Base-by-base conservation (phyloP, 2,329 filamentous ascomycete genomes). In the Zasmidium cellare region DNA sequence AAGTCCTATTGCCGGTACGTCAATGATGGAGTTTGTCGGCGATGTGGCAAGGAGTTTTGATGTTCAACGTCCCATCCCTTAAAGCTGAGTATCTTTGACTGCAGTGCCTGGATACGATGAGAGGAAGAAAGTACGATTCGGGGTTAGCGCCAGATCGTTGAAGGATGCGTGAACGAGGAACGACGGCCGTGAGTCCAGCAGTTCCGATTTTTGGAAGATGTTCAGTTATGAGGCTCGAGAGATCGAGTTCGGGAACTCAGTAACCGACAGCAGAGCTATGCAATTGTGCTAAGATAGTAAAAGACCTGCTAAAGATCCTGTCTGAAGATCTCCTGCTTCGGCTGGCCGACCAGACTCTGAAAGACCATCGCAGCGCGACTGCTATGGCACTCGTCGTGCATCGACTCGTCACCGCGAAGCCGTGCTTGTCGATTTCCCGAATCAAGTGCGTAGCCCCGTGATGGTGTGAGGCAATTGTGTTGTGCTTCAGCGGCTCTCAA, bases 401-500 rank as follows among this genome's bases (percentile, higher is more conserved):
- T 14, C 7, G 16, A 14, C n/a, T 41, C 7, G 3, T 18, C 35
- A 9, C 35, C 35, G 5, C 35, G 35, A n/a, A 41, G 35, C n/a
- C 7, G 35, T 14, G 35, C 11, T 9, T 41, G 35, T 5, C 35
- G 35, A 14, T 9, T 41, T 14, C 7, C n/a, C 35, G 7, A 14
- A 5, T n/a, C 5, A 3, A 9, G 35, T 41, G 35, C 35, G n/a
- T 41, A 41, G 11, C 35, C 12, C 7, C 35, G 35, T 16, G 35
- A 41, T n/a, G 35, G 7, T 18, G 7, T 41, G 6, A 49, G 6
- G 22, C 83, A 84, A 66, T 82, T 83, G 65, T 82, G 76, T 70
- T 84, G 76, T 23, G 79, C 75, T 46, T 83, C 75, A 9, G 74
- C 81, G 1, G 78, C 81, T n/a, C 82, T 75, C 24, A 85, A 65